phyloP scores from a whole-genome alignment of 352 stramenopile species.

The Phytophthora hybrid region DNA sequence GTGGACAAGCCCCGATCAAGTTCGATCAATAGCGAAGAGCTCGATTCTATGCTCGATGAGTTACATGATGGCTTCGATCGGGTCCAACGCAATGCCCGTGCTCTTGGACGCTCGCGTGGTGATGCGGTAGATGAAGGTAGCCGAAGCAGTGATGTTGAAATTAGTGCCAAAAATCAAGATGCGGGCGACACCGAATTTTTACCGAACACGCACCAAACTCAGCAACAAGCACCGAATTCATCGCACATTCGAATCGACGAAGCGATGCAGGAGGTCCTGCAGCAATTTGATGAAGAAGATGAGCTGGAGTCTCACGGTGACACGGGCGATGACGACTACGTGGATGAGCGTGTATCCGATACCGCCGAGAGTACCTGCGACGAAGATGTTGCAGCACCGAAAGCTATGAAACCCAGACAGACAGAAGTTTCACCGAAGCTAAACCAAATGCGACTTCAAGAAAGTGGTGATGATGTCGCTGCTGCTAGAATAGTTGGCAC shows the following conservation, averaged over 20 bases:
- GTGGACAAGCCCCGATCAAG: no score
- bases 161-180: neutral
- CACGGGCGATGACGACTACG: slow-evolving; percentile 8
- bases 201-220: neutral
- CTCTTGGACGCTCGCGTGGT: no score
- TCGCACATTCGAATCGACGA: neutral
- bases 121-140: no score
- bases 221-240: neutral
- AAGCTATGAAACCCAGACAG: no score
- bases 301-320: no score
- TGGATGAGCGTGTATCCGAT: neutral
- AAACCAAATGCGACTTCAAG: neutral
- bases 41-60: no score
- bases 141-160: no score
- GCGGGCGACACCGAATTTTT: neutral
- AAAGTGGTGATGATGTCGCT: no score
- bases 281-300: slow-evolving; percentile 6
- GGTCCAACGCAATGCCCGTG: no score
- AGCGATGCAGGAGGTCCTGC: neutral
- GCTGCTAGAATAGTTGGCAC: no score
- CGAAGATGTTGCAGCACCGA: neutral
- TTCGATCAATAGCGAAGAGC: no score
- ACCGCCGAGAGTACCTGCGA: neutral
- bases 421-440: neutral
- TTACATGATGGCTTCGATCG: no score